These are phyloP conservation scores for Eucalyptus polybractea DNA, from an alignment of 345 rosid genomes.

Conservation along the genomic window DNA sequence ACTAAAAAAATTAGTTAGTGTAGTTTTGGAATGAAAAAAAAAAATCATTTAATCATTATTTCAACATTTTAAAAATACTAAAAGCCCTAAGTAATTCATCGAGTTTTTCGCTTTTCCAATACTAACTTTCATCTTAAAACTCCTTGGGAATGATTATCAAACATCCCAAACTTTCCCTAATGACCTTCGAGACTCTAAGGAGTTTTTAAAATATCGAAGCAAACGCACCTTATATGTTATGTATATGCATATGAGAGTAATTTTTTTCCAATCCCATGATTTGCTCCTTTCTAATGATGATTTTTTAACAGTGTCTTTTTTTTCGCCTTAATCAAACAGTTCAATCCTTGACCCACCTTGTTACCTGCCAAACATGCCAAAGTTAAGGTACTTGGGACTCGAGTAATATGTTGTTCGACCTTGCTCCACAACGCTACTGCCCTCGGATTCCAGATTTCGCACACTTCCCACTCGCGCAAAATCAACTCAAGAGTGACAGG, in stretches of 20 bases:
- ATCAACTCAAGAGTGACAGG: neutral
- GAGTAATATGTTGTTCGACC: neutral
- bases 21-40: too few relatives aligned
- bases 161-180: too few relatives aligned
- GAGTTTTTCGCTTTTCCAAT: too few relatives aligned
- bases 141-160: too few relatives aligned
- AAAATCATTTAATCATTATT: too few relatives aligned
- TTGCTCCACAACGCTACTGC: neutral
- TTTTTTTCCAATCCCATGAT: neutral
- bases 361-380: neutral
- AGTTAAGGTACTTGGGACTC: neutral
- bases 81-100: too few relatives aligned
- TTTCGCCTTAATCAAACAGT: neutral
- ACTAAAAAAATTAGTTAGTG: too few relatives aligned
- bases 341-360: neutral
- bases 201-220: too few relatives aligned
- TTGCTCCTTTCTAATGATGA: neutral
- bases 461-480: neutral
- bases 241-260: neutral
- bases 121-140: too few relatives aligned
- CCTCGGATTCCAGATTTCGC: neutral
- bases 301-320: neutral
- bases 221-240: too few relatives aligned
- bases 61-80: too few relatives aligned
- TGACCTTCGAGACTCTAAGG: fast-evolving